Conservation (phyloP, 768 basidiomycete genomes). For the Baorangia bicolor region DNA sequence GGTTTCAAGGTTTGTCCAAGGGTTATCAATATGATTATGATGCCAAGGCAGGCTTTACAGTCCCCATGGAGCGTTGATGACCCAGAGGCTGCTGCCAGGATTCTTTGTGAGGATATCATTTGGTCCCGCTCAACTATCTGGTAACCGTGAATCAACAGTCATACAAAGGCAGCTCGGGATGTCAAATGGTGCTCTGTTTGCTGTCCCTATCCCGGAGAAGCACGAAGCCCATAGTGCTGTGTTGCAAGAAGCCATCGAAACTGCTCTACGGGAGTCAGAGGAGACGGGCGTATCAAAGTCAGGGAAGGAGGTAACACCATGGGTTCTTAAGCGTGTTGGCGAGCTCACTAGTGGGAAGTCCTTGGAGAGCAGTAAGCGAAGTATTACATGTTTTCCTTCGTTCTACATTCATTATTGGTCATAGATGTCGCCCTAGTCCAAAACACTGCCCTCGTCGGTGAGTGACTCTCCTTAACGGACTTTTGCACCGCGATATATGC, state of each 20-base stretch:
- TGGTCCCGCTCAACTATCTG: not conserved
- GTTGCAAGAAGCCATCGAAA: conserved; percentile 78
- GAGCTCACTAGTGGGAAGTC: conserved; percentile 80
- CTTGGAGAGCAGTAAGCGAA: conserved; percentile 61
- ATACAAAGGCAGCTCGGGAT: conserved; percentile 68
- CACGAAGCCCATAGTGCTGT: conserved; percentile 63
- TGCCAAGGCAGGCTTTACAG: conserved; percentile 37
- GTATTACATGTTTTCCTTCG: not conserved
- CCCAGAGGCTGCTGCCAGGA: conserved; percentile 63
- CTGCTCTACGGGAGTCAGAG: conserved; percentile 82
- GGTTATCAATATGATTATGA: not conserved
- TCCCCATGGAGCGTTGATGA: conserved; percentile 75
- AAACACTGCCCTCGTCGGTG: conserved; percentile 85
- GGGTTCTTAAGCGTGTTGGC: conserved; percentile 81
- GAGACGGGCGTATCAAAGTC: conserved; percentile 71
- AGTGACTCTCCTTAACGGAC: conserved; percentile 19
- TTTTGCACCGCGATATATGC: not conserved
- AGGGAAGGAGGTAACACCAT: conserved; percentile 94
- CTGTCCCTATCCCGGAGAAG: conserved; percentile 83
- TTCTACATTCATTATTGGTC: not conserved
- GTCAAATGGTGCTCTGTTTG: conserved; percentile 77
- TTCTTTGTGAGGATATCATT: conserved; percentile 61
- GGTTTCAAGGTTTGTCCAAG: conserved; percentile 58
- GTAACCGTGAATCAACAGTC: conserved; percentile 42
- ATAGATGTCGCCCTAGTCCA: conserved; percentile 85